These are phyloP conservation scores for Rhodotorula sp. DNA, from an alignment of 1,284 basidiomycete species.

Conservation along the genomic window DNA sequence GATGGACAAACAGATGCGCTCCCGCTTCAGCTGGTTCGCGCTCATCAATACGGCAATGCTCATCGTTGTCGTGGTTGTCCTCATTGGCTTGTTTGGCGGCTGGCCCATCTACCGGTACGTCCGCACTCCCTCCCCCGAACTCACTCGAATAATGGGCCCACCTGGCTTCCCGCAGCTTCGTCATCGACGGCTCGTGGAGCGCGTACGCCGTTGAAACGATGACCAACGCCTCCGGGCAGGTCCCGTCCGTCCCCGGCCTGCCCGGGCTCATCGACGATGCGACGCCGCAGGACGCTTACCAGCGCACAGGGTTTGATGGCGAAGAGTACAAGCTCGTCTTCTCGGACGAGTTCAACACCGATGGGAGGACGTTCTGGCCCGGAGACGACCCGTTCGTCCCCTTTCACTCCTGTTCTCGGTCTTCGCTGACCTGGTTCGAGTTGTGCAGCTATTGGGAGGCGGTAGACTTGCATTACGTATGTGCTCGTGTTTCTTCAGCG, in stretches of 20 bases:
- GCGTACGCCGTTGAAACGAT: not conserved
- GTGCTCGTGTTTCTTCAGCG: slow-evolving; percentile 48
- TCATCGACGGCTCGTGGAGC: slow-evolving; percentile 13
- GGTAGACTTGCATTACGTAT: slow-evolving; percentile 69
- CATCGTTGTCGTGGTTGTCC: slow-evolving; percentile 32
- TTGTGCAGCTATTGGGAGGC: slow-evolving; percentile 63
- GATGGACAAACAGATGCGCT: slow-evolving; percentile 32
- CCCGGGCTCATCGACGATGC: slow-evolving; percentile 50
- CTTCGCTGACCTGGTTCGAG: not conserved
- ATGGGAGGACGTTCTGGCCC: slow-evolving; percentile 63
- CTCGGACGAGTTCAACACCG: slow-evolving; percentile 83
- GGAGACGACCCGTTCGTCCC: slow-evolving; percentile 29
- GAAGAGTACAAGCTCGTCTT: slow-evolving; percentile 60
- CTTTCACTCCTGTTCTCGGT: not conserved
- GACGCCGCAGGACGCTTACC: slow-evolving; percentile 47
- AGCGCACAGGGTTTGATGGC: slow-evolving; percentile 44
- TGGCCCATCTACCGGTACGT: slow-evolving; percentile 39
- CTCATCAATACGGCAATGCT: slow-evolving; percentile 34
- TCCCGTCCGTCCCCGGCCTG: slow-evolving; percentile 37
- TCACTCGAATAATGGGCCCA: too few species aligned
- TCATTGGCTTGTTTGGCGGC: slow-evolving; percentile 44
- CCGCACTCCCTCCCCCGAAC: too few species aligned
- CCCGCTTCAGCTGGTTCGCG: slow-evolving; percentile 19
- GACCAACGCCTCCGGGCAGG: slow-evolving; percentile 42
- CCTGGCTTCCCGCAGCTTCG: not conserved